Evolutionary conservation across 805 yeast species (phyloP), one percentile per base, ranked within the genome.

Genomic region (Saccharomycopsis olivae): DNA sequence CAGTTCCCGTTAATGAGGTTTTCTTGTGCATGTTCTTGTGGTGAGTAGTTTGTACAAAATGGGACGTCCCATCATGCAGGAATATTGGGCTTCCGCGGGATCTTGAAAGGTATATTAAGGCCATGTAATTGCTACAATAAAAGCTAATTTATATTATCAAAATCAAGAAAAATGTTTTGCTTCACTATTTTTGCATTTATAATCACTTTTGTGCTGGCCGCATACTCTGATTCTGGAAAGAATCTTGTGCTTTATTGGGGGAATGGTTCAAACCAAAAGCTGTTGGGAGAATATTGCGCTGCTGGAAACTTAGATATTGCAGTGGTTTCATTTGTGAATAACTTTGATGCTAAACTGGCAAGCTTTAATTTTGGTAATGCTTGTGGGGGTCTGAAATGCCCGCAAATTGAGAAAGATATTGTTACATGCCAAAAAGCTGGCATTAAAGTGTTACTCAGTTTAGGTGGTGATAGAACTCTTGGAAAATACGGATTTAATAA

Each of bases 401-500:
- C 62, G 20, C 48, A 54, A 32, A 69, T 82, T 40, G 94, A 75
- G 5, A 55, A 60, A 25, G 94, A 84, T 55, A 86, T 87, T 49
- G 53, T 38, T 52, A 66, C 75, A 3, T 88, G 96, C 62, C 96
- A 88, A 61, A 53, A 61, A 2, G 54, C 66, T n/a, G 96, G 96
- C 35, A 80, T 82, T 51, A 80, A 77, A 51, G 78, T 88, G 2
- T 55, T 88, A 24, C 56, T 88, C 5, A 83, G 95, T 1, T 56
- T 88, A 49, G 76, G 64, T 65, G 95, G 95, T 52, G 79, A 84
- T 23, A 47, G 86, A 8, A 69, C 86, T 33, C n/a, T 35, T 9
- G 48, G 46, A 3, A 62, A 82, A 23, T 95, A 89, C 54, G 96
- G 96, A 2, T 86, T 87, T 55, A 78, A 84, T 51, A 69, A 75